Percentiles rank a stretch among this genome's conserved stretches.
phyloP scores from a whole-genome alignment of 345 rosid genomes.

The Sonneratia alba region DNA sequence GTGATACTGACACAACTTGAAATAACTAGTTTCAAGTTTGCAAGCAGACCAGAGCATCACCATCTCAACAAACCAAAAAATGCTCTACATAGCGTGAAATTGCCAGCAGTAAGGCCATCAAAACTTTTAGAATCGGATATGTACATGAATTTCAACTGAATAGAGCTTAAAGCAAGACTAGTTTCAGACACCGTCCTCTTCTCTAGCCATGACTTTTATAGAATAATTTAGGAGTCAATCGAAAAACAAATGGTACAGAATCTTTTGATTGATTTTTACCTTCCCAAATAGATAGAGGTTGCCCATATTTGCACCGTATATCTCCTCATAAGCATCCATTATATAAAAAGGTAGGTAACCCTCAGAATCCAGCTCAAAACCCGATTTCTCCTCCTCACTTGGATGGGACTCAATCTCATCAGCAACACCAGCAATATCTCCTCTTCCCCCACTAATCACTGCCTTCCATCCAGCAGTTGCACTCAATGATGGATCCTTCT shows the following conservation, averaged over 20 bases:
- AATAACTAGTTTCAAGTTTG: background rate
- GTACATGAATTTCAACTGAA: background rate
- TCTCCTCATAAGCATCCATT: constrained; percentile 81
- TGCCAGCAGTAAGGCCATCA: too few species aligned
- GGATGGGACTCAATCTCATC: constrained; percentile 20
- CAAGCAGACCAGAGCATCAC: too few species aligned
- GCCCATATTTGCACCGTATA: constrained; percentile 70
- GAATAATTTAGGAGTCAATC: background rate
- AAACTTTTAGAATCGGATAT: background rate
- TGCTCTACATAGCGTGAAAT: too few species aligned
- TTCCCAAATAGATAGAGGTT: constrained; percentile 81
- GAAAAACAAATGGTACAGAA: background rate
- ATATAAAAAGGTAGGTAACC: constrained; percentile 68
- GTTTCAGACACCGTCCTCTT: background rate
- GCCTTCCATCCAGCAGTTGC: constrained; percentile 88
- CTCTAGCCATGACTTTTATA: background rate
- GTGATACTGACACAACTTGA: background rate
- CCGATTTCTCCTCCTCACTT: constrained; percentile 33
- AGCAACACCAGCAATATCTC: constrained; percentile 9
- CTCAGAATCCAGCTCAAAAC: constrained; percentile 61
- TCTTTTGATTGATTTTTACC: constrained; percentile 27
- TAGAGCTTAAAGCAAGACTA: background rate
- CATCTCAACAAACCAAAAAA: too few species aligned
- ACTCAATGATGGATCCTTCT: constrained; percentile 54
- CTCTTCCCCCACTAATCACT: constrained; percentile 34